Conservation (phyloP, 495 filamentous ascomycete species). For the Daldinia concentrica region DNA sequence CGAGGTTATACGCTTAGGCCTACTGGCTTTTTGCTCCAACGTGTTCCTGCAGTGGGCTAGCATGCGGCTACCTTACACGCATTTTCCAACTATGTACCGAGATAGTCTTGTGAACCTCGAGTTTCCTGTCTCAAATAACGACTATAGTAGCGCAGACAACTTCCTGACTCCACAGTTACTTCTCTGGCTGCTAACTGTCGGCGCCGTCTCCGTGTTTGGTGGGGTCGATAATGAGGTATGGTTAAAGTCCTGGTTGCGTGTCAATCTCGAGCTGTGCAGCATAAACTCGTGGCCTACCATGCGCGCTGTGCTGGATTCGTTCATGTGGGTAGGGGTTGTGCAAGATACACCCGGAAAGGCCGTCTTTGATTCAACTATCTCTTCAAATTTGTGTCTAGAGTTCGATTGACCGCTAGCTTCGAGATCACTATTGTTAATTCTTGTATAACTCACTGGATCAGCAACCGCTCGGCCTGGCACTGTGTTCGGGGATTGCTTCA, state of each 20-base stretch:
- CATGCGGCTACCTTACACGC: conserved; percentile 39
- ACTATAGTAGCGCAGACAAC: neutral
- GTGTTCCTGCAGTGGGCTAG: conserved; percentile 54
- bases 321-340: conserved; percentile 50
- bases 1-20: conserved; percentile 53
- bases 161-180: conserved; percentile 14
- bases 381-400: neutral
- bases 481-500: neutral
- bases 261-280: conserved; percentile 35
- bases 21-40: conserved; percentile 51
- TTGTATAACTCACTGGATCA: neutral
- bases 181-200: conserved; percentile 53
- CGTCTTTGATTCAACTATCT: conserved; percentile 19
- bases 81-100: conserved; percentile 35
- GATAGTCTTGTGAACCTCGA: conserved; percentile 15
- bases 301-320: conserved; percentile 39
- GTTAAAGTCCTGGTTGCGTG: conserved; percentile 41
- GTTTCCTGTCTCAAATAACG: neutral
- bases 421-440: neutral
- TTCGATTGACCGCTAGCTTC: neutral
- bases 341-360: conserved; percentile 47
- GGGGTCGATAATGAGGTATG: conserved; percentile 39
- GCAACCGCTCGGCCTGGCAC: neutral
- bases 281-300: conserved; percentile 45
- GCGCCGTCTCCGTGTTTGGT: conserved; percentile 47